phyloP scores from a whole-genome alignment of 805 yeast species.

The Metschnikowia picachoensis region DNA sequence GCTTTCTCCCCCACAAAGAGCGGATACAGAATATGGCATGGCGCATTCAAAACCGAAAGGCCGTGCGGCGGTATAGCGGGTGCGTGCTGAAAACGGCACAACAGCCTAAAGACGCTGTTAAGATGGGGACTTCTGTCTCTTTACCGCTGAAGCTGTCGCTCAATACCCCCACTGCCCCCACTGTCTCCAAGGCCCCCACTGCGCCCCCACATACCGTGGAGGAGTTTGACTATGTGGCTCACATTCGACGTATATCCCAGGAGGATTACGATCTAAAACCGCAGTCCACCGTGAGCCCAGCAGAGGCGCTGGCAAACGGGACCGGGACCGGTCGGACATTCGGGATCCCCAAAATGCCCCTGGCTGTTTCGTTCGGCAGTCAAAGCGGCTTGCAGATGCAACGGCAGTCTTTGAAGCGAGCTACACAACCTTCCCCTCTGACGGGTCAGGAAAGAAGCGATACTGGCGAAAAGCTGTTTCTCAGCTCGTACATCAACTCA shows the following conservation, averaged over 20 bases:
- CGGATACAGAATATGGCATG: conserved; percentile 43
- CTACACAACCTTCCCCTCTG: neutral
- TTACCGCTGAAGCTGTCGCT: neutral
- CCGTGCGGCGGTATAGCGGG: conserved; percentile 14
- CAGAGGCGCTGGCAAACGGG: no score
- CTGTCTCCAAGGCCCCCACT: conserved; percentile 5
- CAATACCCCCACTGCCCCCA: neutral
- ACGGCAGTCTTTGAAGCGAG: neutral
- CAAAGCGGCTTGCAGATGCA: neutral
- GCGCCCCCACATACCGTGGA: conserved; percentile 26
- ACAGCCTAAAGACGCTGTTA: neutral
- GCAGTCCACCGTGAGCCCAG: neutral
- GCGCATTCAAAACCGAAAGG: conserved; percentile 40
- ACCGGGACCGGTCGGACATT: no score
- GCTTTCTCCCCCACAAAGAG: conserved; percentile 39
- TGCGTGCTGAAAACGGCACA: neutral
- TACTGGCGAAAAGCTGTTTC: conserved; percentile 20
- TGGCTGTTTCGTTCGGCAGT: neutral
- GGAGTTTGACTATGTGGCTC: conserved; percentile 45
- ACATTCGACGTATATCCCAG: conserved; percentile 39
- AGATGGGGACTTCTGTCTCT: neutral
- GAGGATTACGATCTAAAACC: conserved; percentile 25
- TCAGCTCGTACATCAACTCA: conserved; percentile 37
- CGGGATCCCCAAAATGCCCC: neutral
- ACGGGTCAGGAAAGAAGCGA: no score